phyloP scores from a whole-genome alignment of 257 asterid genomes.

The Solanum gracilifrons region DNA sequence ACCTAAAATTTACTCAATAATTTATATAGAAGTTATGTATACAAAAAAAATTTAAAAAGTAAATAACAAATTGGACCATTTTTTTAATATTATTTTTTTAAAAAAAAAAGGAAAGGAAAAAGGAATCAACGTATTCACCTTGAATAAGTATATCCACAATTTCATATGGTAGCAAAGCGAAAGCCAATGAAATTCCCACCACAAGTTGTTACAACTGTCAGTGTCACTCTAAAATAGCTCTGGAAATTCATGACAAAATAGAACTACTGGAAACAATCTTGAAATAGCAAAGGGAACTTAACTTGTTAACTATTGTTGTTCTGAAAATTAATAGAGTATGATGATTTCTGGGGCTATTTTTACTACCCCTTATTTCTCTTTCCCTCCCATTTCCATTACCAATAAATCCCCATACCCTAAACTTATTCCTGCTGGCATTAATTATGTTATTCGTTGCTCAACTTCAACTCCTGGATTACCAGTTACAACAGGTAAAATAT shows the following conservation, averaged over 20 bases:
- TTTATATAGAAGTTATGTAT: too few species aligned
- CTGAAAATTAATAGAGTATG: neutral
- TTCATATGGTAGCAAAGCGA: neutral
- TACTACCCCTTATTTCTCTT: slow-evolving; percentile 26
- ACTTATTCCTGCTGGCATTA: neutral
- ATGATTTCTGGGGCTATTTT: slow-evolving; percentile 25
- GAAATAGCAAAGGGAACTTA: neutral
- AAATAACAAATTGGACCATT: too few species aligned
- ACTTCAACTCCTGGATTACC: slow-evolving; percentile 37
- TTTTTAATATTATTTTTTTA: too few species aligned
- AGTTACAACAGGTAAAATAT: slow-evolving; percentile 34
- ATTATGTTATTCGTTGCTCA: slow-evolving; percentile 30
- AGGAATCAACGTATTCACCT: neutral
- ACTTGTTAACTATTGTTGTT: neutral
- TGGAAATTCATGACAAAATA: neutral
- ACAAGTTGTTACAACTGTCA: neutral
- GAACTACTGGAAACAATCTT: neutral
- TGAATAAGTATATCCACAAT: neutral
- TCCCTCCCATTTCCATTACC: slow-evolving; percentile 21
- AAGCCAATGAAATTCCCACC: neutral
- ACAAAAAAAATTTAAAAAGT: too few species aligned
- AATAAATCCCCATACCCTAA: slow-evolving; percentile 23
- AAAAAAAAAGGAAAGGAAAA: neutral
- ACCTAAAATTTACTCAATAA: too few species aligned
- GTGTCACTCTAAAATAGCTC: neutral